Evolutionary conservation across 495 filamentous ascomycete species (phyloP).

Genomic region (Gamarada debralockiae): DNA sequence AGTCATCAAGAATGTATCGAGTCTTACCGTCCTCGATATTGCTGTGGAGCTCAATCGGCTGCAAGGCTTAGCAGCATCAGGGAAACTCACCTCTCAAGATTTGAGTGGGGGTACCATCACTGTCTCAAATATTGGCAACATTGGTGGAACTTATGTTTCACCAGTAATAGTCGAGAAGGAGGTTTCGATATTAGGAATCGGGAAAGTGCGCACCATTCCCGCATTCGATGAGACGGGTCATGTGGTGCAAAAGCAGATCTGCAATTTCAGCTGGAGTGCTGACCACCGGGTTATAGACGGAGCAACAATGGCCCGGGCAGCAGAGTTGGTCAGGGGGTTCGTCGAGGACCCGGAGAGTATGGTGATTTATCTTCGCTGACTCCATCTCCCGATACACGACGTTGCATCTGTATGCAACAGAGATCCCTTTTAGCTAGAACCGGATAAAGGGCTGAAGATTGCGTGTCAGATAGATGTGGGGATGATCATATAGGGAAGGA

Average conservation of each 20-base stretch:
- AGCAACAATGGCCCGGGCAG: conserved; percentile 87
- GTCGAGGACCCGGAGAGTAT: conserved; percentile 84
- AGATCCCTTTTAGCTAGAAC: background rate
- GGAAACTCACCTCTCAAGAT: conserved; percentile 73
- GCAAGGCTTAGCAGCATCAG: conserved; percentile 61
- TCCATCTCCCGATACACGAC: background rate
- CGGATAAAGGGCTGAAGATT: background rate
- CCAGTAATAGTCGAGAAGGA: conserved; percentile 88
- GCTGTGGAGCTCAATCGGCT: conserved; percentile 73
- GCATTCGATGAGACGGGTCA: conserved; percentile 54
- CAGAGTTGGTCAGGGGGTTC: conserved; percentile 67
- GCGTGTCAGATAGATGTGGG: background rate
- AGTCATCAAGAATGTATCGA: conserved; percentile 83
- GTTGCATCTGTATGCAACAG: too few species aligned
- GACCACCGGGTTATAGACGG: conserved; percentile 96
- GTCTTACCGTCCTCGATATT: conserved; percentile 68
- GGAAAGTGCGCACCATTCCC: conserved; percentile 68
- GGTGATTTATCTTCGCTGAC: conserved; percentile 57
- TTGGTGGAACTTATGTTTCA: conserved; percentile 87
- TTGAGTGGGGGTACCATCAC: conserved; percentile 88
- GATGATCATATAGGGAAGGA: background rate
- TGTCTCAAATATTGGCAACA: conserved; percentile 94
- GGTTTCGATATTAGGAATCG: conserved; percentile 89
- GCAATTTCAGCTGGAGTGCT: conserved; percentile 94
- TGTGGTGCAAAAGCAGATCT: conserved; percentile 60